Percentiles rank a stretch among this genome's conserved stretches.
Conservation (phyloP, 257 asterid genomes). For the Nemophila menziesii region DNA sequence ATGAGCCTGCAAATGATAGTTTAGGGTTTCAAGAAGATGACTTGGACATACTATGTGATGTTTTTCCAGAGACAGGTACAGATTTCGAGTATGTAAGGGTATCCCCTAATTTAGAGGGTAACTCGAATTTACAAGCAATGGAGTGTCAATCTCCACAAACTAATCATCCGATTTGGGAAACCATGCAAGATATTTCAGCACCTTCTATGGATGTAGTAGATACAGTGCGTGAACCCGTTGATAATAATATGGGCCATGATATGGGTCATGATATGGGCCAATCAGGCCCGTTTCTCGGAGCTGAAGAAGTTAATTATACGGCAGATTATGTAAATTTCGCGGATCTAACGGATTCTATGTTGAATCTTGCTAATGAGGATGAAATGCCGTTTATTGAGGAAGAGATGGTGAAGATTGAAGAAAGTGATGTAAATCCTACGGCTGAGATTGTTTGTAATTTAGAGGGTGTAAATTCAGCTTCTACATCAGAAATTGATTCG, state of each 20-base stretch:
- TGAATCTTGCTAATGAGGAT: conserved; percentile 80
- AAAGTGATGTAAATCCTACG: conserved; percentile 24
- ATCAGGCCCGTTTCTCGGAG: conserved; percentile 16
- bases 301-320: conserved; percentile 8
- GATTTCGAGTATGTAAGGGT: conserved; percentile 21
- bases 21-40: conserved; percentile 57
- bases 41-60: conserved; percentile 49
- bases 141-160: conserved; percentile 23
- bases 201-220: conserved; percentile 27
- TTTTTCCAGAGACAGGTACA: conserved; percentile 45
- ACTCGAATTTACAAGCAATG: conserved; percentile 23
- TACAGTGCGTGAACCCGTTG: conserved; percentile 19
- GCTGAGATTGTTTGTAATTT: conserved; percentile 23
- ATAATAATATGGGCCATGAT: conserved; percentile 23
- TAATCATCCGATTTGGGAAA: conserved; percentile 9
- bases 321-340: conserved; percentile 22
- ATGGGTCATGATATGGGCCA: conserved; percentile 18
- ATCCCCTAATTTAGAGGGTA: conserved; percentile 31
- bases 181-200: conserved; percentile 23
- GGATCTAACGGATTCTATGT: conserved; percentile 67
- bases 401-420: conserved; percentile 33
- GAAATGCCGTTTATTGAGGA: conserved; percentile 43
- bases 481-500: conserved; percentile 30
- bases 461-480: conserved; percentile 31
- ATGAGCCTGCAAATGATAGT: conserved; percentile 36